phyloP scores from a whole-genome alignment of 805 yeast species.

The Cyberlindnera samutprakarnensis region DNA sequence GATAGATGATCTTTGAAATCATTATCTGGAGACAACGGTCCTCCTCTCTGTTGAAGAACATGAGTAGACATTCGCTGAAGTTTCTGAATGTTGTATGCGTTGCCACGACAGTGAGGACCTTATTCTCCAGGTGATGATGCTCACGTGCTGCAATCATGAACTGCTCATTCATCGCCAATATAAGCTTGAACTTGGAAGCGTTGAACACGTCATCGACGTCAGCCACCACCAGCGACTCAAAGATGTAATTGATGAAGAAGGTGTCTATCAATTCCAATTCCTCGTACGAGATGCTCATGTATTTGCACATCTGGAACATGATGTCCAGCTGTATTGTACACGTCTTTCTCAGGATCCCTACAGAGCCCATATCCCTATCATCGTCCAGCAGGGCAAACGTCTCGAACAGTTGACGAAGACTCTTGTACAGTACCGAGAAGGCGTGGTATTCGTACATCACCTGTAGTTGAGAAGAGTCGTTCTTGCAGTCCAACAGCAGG shows the following conservation, averaged over 20 bases:
- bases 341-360: conserved; percentile 27
- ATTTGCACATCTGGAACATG: conserved; percentile 47
- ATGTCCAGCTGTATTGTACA: conserved; percentile 42
- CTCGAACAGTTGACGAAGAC: conserved; percentile 27
- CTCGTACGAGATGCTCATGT: conserved; percentile 33
- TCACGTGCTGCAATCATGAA: conserved; percentile 54
- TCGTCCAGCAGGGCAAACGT: conserved; percentile 16
- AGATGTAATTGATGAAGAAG: conserved; percentile 40
- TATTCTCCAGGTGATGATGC: conserved; percentile 28
- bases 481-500: conserved; percentile 36
- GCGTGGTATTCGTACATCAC: conserved; percentile 47
- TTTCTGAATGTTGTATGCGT: conserved; percentile 35
- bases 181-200: conserved; percentile 59
- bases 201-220: conserved; percentile 48
- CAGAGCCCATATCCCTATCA: conserved; percentile 25
- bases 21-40: conserved; percentile 68
- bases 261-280: conserved; percentile 36
- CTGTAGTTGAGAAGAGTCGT: conserved; percentile 33
- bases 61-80: conserved; percentile 62
- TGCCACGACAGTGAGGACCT: conserved; percentile 49
- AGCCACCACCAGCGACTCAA: conserved; percentile 37
- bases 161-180: conserved; percentile 80
- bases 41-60: conserved; percentile 70
- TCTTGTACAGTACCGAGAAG: conserved; percentile 35
- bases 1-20: conserved; percentile 69